phyloP scores from a whole-genome alignment of 768 basidiomycete genomes.

The Auricularia sp. region DNA sequence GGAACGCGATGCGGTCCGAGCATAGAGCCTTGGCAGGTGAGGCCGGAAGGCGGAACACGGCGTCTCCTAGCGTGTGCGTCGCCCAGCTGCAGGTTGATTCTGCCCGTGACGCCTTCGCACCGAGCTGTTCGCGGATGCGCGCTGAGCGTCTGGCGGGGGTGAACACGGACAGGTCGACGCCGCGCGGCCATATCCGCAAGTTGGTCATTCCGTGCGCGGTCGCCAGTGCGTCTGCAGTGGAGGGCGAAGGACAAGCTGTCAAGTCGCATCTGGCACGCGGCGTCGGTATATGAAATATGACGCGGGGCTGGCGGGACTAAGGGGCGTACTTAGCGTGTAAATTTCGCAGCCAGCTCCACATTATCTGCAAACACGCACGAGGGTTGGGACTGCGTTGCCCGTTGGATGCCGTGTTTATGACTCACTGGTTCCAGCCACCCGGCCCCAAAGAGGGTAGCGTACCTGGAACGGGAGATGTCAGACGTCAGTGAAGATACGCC shows the following conservation, averaged over 20 bases:
- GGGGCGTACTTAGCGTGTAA: constrained; percentile 21
- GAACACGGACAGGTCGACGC: constrained; percentile 22
- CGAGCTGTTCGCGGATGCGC: constrained; percentile 1
- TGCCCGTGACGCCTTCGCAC: constrained; percentile 22
- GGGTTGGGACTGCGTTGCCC: neutral
- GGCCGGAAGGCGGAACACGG: neutral
- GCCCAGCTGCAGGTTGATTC: neutral
- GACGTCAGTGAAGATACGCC: neutral
- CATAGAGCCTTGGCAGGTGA: neutral
- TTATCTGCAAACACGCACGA: constrained; percentile 15
- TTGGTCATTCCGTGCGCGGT: constrained; percentile 19
- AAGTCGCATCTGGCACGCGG: constrained; percentile 18
- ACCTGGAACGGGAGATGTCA: constrained; percentile 13
- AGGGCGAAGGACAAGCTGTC: constrained; percentile 31
- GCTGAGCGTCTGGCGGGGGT: neutral
- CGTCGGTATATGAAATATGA: constrained; percentile 6
- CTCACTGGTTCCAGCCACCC: constrained; percentile 22
- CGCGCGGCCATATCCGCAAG: constrained; percentile 31
- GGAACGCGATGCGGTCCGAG: neutral
- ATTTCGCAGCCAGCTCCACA: constrained; percentile 27
- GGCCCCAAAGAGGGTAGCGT: constrained; percentile 31
- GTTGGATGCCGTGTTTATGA: neutral
- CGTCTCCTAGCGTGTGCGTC: neutral
- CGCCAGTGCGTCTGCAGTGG: constrained; percentile 25
- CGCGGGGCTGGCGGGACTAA: neutral